Evolutionary conservation across 257 asterid genomes (phyloP), one percentile per base, ranked within the genome.

Genomic region (Rauvolfia tetraphylla): DNA sequence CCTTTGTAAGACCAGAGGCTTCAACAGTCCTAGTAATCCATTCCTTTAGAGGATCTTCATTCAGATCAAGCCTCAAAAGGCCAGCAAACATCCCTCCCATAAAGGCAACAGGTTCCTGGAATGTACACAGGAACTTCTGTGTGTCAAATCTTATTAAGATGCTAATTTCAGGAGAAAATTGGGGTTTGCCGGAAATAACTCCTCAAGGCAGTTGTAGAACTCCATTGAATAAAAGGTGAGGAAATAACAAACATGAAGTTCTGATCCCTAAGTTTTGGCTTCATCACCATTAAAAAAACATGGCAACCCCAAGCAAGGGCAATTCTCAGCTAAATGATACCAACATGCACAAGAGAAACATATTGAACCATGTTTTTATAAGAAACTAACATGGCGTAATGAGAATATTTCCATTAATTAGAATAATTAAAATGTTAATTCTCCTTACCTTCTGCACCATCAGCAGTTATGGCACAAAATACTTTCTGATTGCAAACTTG

Each of bases 21-120:
- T 89, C 89, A 42, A 90, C 91, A n/a, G 90, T 92, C 66, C 86
- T 88, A 10, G 85, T 72, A 38, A 92, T 89, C 97, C 97, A 92
- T 83, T 89, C 96, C 79, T 84, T 92, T 46, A 92, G 63, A 74
- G 96, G 97, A 67, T 92, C 96, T 81, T 92, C 97, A 11, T 87
- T 90, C 66, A 90, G 79, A 77, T 92, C 95, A 73, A 92, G 93
- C 88, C 93, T 87, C 38, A 92, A 86, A 56, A 90, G 86, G 20
- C 97, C 97, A 23, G 96, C 97, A 87, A 92, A 85, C 72, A 92
- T 76, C 79, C 97, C 97, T 82, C 97, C 97, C 83, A 87, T 83
- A 49, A 92, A 92, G 62, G 96, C 97, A 63, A 90, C 90, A 27
- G 96, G 97, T 79, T 92, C 97, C 97, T 92, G 71, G 0, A 61